Percentiles rank a stretch among this genome's conserved stretches.
phyloP scores from a whole-genome alignment of 441 rosid genomes.

The Arabidopsis lyrata region DNA sequence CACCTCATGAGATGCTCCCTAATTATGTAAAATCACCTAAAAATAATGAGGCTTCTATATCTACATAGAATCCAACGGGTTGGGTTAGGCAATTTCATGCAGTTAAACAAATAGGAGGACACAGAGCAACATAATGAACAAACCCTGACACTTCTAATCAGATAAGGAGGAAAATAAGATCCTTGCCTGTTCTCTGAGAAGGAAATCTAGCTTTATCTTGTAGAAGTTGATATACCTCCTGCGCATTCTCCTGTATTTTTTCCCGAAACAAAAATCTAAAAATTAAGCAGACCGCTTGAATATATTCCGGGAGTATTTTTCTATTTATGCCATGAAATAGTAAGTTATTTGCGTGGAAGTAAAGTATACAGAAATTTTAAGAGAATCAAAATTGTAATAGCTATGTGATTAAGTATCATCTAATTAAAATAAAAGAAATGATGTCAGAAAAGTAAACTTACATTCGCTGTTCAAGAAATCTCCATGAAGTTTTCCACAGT shows the following conservation, averaged over 20 bases:
- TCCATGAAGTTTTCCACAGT: constrained; percentile 90
- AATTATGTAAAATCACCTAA: constrained; percentile 15
- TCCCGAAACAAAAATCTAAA: constrained; percentile 14
- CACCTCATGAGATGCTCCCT: constrained; percentile 28
- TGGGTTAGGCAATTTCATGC: constrained; percentile 25
- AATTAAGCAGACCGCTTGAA: constrained; percentile 31
- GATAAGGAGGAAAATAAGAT: constrained; percentile 22
- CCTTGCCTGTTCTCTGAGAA: constrained; percentile 77
- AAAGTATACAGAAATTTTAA: constrained; percentile 14
- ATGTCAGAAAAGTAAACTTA: constrained; percentile 52
- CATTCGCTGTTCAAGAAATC: constrained; percentile 83
- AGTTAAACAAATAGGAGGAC: constrained; percentile 17
- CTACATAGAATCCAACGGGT: constrained; percentile 27
- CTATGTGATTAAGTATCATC: constrained; percentile 18
- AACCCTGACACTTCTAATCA: constrained; percentile 14
- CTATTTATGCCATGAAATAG: constrained; percentile 21
- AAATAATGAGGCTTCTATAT: constrained; percentile 20
- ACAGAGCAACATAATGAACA: constrained; percentile 27
- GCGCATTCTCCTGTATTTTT: constrained; percentile 67
- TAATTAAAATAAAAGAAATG: constrained; percentile 13
- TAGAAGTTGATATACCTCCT: constrained; percentile 79
- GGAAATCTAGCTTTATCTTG: constrained; percentile 80
- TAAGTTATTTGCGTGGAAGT: constrained; percentile 6
- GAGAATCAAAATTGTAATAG: neutral
- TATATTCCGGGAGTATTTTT: constrained; percentile 6